Conservation (phyloP, 108 stramenopile species). For the Discostella stelligeroides region DNA sequence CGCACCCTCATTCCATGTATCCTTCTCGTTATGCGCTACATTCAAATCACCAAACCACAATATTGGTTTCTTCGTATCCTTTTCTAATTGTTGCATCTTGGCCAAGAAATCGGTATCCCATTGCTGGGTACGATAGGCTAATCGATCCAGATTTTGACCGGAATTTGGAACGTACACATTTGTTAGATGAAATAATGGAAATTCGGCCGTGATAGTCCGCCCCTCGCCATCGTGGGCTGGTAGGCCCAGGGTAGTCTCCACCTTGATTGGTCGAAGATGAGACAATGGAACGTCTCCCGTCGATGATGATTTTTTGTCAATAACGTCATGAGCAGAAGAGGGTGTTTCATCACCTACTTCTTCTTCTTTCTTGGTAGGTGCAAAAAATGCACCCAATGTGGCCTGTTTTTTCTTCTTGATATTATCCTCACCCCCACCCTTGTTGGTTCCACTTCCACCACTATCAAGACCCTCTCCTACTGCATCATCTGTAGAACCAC, state of each 20-base stretch:
- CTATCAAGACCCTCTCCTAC: conserved; percentile 10
- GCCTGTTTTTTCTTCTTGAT: conserved; percentile 70
- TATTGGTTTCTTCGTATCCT: conserved; percentile 68
- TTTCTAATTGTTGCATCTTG: conserved; percentile 68
- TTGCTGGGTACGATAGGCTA: conserved; percentile 90
- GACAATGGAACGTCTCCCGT: conserved; percentile 32
- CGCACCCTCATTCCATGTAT: conserved; percentile 93
- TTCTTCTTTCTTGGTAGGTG: conserved; percentile 5
- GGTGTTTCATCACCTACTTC: conserved; percentile 16
- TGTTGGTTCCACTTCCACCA: conserved; percentile 8
- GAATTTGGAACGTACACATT: conserved; percentile 98
- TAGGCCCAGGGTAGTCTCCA: conserved; percentile 58
- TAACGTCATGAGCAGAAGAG: not conserved
- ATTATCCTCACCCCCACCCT: too few relatives aligned
- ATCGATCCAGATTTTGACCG: conserved; percentile 93
- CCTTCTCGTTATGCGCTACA: conserved; percentile 84
- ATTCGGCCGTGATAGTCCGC: conserved; percentile 88
- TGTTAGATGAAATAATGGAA: conserved; percentile 83
- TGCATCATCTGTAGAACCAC: too few relatives aligned
- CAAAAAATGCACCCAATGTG: conserved; percentile 79
- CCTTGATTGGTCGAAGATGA: conserved; percentile 54
- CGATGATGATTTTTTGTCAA: not conserved
- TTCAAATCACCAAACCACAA: conserved; percentile 95
- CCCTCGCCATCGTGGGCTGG: conserved; percentile 92
- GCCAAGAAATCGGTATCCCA: conserved; percentile 92